Percentiles rank a stretch among this genome's conserved stretches.
phyloP scores from a whole-genome alignment of 305 asterid species.

The Fraxinus paxiana region DNA sequence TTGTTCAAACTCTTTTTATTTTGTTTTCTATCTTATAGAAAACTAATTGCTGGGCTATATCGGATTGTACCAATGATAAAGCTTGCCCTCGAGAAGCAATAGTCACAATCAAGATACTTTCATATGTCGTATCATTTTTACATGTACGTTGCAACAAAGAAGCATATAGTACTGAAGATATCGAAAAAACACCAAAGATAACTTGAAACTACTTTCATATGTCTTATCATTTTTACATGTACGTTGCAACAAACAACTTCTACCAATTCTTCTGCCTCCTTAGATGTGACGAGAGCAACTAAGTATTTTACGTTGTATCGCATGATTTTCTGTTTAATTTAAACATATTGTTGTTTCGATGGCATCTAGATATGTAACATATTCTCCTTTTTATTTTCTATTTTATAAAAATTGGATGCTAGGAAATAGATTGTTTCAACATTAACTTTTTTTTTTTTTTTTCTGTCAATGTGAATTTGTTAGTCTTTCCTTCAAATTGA shows the following conservation, averaged over 20 bases:
- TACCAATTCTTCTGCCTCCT: constrained; percentile 63
- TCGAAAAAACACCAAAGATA: constrained; percentile 54
- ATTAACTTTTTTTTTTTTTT: background rate
- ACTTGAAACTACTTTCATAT: constrained; percentile 33
- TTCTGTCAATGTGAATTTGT: no score
- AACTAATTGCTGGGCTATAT: constrained; percentile 21
- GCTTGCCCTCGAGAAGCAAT: constrained; percentile 74
- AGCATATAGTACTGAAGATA: constrained; percentile 60
- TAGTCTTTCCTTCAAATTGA: no score
- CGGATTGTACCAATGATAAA: constrained; percentile 74
- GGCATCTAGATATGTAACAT: background rate
- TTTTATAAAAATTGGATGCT: background rate
- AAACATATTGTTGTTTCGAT: background rate
- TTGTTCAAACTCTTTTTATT: background rate
- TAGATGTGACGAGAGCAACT: constrained; percentile 77
- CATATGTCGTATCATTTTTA: constrained; percentile 63
- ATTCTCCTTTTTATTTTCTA: background rate
- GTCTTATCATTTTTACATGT: no score
- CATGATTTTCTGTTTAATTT: constrained; percentile 33
- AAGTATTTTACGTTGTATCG: constrained; percentile 69
- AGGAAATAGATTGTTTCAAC: background rate
- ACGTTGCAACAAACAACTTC: constrained; percentile 16
- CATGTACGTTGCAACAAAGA: constrained; percentile 32
- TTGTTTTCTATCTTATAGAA: background rate
- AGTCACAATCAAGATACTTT: constrained; percentile 63